A percentile compares a stretch with the other conserved stretches of the same genome.
Conservation (phyloP, 306 rosid genomes). For the Lagenaria siceraria region DNA sequence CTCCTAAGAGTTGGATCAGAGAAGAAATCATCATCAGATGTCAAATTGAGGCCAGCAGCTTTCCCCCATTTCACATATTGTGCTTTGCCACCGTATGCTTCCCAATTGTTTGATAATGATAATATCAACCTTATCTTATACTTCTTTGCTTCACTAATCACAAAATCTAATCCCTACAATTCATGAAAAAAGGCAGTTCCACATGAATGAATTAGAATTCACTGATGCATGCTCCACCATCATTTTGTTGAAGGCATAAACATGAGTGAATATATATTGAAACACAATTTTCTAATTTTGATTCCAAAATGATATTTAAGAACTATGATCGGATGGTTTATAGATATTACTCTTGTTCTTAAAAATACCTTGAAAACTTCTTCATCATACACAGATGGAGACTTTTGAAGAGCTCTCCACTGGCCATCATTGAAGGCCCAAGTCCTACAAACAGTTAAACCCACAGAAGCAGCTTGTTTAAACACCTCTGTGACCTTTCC, state of each 20-base stretch:
- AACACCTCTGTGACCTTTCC: constrained; percentile 71
- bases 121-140: constrained; percentile 72
- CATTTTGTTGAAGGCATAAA: neutral
- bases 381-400: constrained; percentile 76
- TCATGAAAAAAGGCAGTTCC: neutral
- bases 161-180: constrained; percentile 75
- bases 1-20: constrained; percentile 61
- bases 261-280: neutral
- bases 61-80: constrained; percentile 95
- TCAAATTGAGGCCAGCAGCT: constrained; percentile 71
- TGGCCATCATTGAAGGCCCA: constrained; percentile 99
- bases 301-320: neutral
- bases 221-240: too few relatives aligned
- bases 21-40: constrained; percentile 82
- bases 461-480: constrained; percentile 63
- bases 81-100: constrained; percentile 84
- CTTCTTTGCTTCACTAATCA: constrained; percentile 76
- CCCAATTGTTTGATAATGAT: constrained; percentile 88
- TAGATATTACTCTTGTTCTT: neutral
- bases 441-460: constrained; percentile 82
- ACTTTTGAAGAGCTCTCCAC: constrained; percentile 86
- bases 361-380: constrained; percentile 52
- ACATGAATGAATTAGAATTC: neutral
- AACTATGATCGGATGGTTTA: neutral
- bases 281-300: neutral